Evolutionary conservation across 2,329 filamentous ascomycete genomes (phyloP).

Genomic region (Colletotrichum spinosum): DNA sequence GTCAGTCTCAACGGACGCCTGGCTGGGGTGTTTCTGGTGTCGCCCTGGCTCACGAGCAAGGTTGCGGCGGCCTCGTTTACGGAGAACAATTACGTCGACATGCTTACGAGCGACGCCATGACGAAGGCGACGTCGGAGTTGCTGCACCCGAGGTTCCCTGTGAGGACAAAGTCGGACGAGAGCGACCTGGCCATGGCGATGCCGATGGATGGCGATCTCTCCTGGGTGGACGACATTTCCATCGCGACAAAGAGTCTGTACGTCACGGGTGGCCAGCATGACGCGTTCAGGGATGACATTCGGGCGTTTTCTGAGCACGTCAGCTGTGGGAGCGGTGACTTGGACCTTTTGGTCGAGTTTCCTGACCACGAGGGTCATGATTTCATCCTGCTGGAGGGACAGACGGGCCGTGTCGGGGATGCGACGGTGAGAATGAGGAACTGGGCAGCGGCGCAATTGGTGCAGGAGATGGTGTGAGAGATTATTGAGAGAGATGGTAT

Average conservation of each 20-base stretch:
- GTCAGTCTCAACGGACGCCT: constrained; percentile 44
- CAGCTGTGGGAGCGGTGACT: constrained; percentile 35
- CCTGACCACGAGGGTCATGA: constrained; percentile 47
- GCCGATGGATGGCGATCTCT: constrained; percentile 44
- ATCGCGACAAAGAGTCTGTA: constrained; percentile 42
- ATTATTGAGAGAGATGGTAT: background rate
- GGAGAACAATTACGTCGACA: constrained; percentile 47
- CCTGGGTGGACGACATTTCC: constrained; percentile 45
- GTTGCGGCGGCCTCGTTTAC: constrained; percentile 40
- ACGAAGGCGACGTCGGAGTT: background rate
- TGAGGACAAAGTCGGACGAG: constrained; percentile 28
- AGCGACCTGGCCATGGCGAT: constrained; percentile 42
- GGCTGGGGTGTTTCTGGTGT: constrained; percentile 47
- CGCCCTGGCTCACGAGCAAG: constrained; percentile 46
- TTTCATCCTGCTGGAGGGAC: constrained; percentile 47
- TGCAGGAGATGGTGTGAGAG: background rate
- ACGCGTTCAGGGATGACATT: constrained; percentile 47
- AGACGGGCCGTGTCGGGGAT: constrained; percentile 40
- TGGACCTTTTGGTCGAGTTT: constrained; percentile 45
- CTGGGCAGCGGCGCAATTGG: constrained; percentile 40
- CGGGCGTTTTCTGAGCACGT: constrained; percentile 42
- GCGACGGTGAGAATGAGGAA: constrained; percentile 47
- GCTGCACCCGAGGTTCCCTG: constrained; percentile 31
- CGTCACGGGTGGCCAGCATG: constrained; percentile 47
- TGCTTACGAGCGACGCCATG: constrained; percentile 43